Evolutionary conservation across 495 filamentous ascomycete genomes (phyloP).

Genomic region (Xylaria palmicola): DNA sequence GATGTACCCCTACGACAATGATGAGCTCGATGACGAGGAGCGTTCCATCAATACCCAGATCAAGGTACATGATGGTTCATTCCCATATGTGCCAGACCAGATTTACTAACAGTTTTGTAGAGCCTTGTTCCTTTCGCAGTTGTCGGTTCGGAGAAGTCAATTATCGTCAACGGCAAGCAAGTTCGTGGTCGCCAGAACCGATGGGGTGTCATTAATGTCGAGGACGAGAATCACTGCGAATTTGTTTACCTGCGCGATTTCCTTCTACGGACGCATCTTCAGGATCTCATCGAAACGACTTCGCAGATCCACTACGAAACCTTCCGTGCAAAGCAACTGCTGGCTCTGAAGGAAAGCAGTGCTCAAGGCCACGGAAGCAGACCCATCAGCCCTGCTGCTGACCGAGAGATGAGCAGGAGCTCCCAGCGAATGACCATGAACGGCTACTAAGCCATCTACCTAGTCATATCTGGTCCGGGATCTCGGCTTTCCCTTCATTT

Average conservation of each 20-base stretch:
- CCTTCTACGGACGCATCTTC: conserved; percentile 90
- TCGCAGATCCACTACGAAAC: conserved; percentile 99
- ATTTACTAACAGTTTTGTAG: conserved; percentile 47
- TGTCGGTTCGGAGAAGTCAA: conserved; percentile 95
- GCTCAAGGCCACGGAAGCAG: conserved; percentile 82
- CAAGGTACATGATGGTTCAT: conserved; percentile 60
- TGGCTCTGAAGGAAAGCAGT: conserved; percentile 97
- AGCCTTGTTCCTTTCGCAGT: conserved; percentile 96
- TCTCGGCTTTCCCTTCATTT: conserved; percentile 2
- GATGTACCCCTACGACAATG: conserved; percentile 99
- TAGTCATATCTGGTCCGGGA: conserved; percentile 16
- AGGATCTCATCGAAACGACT: conserved; percentile 99
- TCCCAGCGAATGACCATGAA: conserved; percentile 98
- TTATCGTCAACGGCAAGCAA: conserved; percentile 95
- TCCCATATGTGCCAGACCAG: conserved; percentile 16
- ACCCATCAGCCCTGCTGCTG: conserved; percentile 91
- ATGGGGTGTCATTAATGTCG: conserved; percentile 99
- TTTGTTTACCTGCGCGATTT: conserved; percentile 98
- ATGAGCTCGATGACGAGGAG: conserved; percentile 97
- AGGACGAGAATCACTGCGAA: conserved; percentile 99
- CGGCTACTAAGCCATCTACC: conserved; percentile 66
- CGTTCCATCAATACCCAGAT: conserved; percentile 89
- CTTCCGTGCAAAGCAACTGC: conserved; percentile 98
- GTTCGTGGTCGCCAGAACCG: conserved; percentile 97
- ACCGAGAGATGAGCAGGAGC: conserved; percentile 93